Conservation (phyloP, 2,329 filamentous ascomycete species). For the Keithomyces neogunnii region DNA sequence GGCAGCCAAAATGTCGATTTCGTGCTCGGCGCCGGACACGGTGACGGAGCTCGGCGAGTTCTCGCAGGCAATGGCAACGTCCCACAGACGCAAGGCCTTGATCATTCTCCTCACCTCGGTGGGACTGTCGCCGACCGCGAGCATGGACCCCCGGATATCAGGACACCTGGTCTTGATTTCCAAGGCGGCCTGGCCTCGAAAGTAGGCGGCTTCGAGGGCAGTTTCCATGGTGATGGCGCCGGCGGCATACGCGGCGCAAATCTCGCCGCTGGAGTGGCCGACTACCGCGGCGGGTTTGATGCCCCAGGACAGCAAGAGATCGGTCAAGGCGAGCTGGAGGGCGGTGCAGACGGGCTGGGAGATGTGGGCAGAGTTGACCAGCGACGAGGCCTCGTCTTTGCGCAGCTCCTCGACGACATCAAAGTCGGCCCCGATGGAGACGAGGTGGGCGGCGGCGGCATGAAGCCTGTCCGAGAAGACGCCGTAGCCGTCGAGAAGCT, state of each 20-base stretch:
- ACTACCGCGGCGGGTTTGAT: slow-evolving; percentile 29
- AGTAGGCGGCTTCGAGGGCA: slow-evolving; percentile 41
- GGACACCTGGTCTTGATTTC: slow-evolving; percentile 31
- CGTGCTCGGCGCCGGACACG: slow-evolving; percentile 37
- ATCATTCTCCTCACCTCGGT: slow-evolving; percentile 32
- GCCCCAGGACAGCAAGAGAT: slow-evolving; percentile 34
- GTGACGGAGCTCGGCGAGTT: slow-evolving; percentile 46
- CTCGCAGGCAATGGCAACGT: slow-evolving; percentile 30
- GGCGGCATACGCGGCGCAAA: slow-evolving; percentile 36
- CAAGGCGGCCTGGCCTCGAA: slow-evolving; percentile 35
- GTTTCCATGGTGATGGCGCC: slow-evolving; percentile 35
- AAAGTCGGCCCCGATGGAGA: slow-evolving; percentile 25
- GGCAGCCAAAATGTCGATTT: slow-evolving; percentile 31
- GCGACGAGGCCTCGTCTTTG: slow-evolving; percentile 22
- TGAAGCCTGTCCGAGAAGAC: slow-evolving; percentile 25
- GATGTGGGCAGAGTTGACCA: slow-evolving; percentile 29
- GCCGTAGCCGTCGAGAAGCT: slow-evolving; percentile 25
- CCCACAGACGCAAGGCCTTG: slow-evolving; percentile 13
- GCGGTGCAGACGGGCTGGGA: slow-evolving; percentile 36
- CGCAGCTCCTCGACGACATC: slow-evolving; percentile 27
- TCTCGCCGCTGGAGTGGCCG: slow-evolving; percentile 41
- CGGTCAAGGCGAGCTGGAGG: slow-evolving; percentile 37
- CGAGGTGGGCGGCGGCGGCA: slow-evolving; percentile 22
- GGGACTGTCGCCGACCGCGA: slow-evolving; percentile 42
- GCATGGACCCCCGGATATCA: slow-evolving; percentile 40